Evolutionary conservation across 768 basidiomycete genomes (phyloP).

Genomic region (Clitopilus passeckerianus): DNA sequence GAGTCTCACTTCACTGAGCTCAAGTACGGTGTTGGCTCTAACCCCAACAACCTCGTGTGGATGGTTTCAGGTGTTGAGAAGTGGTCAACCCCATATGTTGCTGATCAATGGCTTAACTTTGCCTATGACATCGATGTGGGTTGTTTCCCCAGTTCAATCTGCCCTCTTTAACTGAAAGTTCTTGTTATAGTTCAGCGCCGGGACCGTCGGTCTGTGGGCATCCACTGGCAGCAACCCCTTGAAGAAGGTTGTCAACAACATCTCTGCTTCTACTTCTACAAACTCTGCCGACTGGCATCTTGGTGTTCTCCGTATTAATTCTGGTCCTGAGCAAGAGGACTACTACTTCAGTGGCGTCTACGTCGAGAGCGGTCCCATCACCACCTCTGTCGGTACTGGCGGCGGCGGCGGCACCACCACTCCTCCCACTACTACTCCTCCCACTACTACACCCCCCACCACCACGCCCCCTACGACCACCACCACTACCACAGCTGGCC

Average conservation of each 20-base stretch:
- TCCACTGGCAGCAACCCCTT: slow-evolving; percentile 45
- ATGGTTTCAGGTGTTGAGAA: slow-evolving; percentile 38
- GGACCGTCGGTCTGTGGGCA: slow-evolving; percentile 55
- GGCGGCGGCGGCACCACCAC: slow-evolving; percentile 13
- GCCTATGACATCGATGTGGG: slow-evolving; percentile 60
- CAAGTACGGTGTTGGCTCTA: slow-evolving; percentile 52
- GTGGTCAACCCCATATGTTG: slow-evolving; percentile 46
- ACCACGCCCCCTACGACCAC: slow-evolving; percentile 14
- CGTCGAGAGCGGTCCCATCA: slow-evolving; percentile 53
- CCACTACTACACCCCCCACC: slow-evolving; percentile 17
- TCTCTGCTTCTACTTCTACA: slow-evolving; percentile 46
- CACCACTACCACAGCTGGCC: slow-evolving; percentile 30
- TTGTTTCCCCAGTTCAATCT: slow-evolving; percentile 1
- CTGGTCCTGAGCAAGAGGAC: slow-evolving; percentile 41
- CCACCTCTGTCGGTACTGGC: slow-evolving; percentile 37
- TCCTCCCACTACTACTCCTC: slow-evolving; percentile 13
- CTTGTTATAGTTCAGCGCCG: slow-evolving; percentile 37
- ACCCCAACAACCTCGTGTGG: slow-evolving; percentile 47
- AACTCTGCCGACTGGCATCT: slow-evolving; percentile 61
- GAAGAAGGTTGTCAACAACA: slow-evolving; percentile 41
- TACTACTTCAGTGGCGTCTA: slow-evolving; percentile 61
- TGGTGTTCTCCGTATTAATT: slow-evolving; percentile 53
- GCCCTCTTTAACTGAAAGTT: background rate
- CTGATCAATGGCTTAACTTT: slow-evolving; percentile 61
- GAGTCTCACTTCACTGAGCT: slow-evolving; percentile 64